Percentiles rank a stretch among this genome's conserved stretches.
phyloP scores from a whole-genome alignment of 1,284 basidiomycete species.

The Fistulina hepatica region DNA sequence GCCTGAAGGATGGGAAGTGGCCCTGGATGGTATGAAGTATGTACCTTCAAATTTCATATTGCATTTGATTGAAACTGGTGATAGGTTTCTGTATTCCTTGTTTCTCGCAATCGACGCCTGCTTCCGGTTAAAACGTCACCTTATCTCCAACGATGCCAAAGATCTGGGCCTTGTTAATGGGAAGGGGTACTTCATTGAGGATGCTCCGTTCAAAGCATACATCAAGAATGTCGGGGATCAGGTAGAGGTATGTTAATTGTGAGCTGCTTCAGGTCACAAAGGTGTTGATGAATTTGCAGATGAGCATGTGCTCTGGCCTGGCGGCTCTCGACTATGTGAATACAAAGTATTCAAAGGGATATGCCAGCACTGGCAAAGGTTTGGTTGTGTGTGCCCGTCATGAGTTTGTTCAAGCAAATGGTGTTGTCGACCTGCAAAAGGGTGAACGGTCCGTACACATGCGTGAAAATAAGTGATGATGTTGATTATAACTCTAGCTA shows the following conservation, averaged over 20 bases:
- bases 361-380: slow-evolving; percentile 12
- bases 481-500: slow-evolving; percentile 12
- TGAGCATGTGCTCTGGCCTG: slow-evolving; percentile 4
- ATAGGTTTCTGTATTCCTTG: slow-evolving; percentile 12
- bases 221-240: not conserved
- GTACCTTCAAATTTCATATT: not conserved
- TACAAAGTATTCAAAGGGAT: slow-evolving; percentile 4
- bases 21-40: not conserved
- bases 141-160: not conserved
- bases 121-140: slow-evolving; percentile 11
- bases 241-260: not conserved
- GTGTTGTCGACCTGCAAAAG: slow-evolving; percentile 16
- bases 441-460: slow-evolving; percentile 15
- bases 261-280: not conserved
- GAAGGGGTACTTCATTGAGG: not conserved
- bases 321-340: slow-evolving; percentile 5
- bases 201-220: not conserved
- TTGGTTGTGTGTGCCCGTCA: slow-evolving; percentile 14
- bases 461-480: not conserved
- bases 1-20: slow-evolving; percentile 14
- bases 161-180: slow-evolving; percentile 1
- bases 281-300: not conserved
- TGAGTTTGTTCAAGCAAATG: slow-evolving; percentile 11
- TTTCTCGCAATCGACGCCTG: slow-evolving; percentile 14
- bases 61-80: slow-evolving; percentile 1